These are phyloP conservation scores for Tetrahymena malaccensis DNA, from an alignment of 73 alveolate species.

Conservation along the genomic window DNA sequence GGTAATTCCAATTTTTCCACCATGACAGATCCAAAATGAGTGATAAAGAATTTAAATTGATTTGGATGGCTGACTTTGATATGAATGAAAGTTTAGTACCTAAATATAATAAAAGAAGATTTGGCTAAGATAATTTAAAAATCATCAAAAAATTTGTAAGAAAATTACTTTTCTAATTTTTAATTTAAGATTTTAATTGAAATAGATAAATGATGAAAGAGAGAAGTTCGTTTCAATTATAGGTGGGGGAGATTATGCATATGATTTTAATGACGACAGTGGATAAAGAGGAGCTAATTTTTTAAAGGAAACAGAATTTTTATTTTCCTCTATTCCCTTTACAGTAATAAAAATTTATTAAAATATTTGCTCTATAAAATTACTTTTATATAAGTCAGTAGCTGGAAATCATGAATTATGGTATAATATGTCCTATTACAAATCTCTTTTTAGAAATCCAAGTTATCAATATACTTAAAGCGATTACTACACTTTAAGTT, in stretches of 20 bases:
- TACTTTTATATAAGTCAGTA: not conserved
- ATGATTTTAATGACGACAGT: not conserved
- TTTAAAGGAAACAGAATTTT: not conserved
- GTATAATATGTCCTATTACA: not conserved
- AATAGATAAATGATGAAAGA: not conserved
- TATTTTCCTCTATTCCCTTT: not conserved
- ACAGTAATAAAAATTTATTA: not conserved
- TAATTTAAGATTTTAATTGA: not conserved
- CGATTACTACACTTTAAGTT: not conserved
- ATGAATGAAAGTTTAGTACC: not conserved
- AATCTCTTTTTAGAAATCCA: not conserved
- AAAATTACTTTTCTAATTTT: not conserved
- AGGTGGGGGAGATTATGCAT: not conserved
- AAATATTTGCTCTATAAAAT: not conserved
- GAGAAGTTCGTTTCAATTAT: not conserved
- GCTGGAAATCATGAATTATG: not conserved
- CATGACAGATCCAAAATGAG: not conserved
- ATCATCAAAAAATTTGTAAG: not conserved
- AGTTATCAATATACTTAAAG: not conserved
- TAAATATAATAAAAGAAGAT: not conserved
- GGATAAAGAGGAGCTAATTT: not conserved
- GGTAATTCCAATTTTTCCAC: not conserved
- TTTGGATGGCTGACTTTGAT: not conserved
- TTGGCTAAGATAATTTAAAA: not conserved
- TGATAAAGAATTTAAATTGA: not conserved